phyloP scores from a whole-genome alignment of 2,329 filamentous ascomycete genomes.

The Scedosporium dehoogii region DNA sequence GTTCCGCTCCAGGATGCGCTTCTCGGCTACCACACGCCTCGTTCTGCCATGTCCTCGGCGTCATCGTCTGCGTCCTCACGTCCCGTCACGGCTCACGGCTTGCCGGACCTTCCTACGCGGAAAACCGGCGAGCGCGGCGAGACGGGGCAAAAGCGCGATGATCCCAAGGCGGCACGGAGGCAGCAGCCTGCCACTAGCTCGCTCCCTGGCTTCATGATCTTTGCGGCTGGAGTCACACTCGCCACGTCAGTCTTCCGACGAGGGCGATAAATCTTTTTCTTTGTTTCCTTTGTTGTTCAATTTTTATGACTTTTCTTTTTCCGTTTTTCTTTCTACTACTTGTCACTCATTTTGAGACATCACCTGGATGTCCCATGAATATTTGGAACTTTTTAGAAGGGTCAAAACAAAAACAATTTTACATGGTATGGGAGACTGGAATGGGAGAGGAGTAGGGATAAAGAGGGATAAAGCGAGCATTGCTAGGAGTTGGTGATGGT shows the following conservation, averaged over 20 bases:
- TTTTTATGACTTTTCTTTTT: neutral
- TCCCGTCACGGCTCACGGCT: neutral
- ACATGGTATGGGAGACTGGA: neutral
- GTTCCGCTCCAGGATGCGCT: constrained; percentile 4
- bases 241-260: constrained; percentile 1
- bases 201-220: constrained; percentile 3
- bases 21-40: neutral
- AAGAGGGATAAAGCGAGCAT: constrained; percentile 2
- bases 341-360: neutral
- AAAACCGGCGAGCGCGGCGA: neutral
- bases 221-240: constrained; percentile 5
- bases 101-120: neutral
- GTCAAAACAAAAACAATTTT: neutral
- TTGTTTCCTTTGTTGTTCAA: neutral
- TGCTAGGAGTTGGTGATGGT: constrained; percentile 4
- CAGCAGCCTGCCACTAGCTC: neutral
- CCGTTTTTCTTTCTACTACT: constrained; percentile 1
- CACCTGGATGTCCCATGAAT: neutral
- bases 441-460: neutral
- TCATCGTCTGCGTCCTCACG: neutral
- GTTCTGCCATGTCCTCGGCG: neutral
- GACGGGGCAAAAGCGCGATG: neutral
- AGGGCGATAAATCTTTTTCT: neutral
- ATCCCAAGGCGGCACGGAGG: neutral
- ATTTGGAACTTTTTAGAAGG: neutral